Conservation (phyloP, 73 alveolate species). For the Paramecium bursaria region DNA sequence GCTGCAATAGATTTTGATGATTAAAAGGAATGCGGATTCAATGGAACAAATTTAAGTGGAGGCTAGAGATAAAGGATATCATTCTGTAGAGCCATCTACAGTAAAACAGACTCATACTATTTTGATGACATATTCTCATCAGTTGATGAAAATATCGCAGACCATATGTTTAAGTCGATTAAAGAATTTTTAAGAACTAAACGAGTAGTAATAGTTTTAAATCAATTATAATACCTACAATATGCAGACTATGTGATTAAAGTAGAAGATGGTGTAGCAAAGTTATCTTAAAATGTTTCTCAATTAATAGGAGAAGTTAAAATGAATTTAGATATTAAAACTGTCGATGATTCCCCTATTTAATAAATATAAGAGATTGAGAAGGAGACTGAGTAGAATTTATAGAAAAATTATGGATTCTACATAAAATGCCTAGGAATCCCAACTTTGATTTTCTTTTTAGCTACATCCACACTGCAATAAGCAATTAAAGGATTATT, state of each 20-base stretch:
- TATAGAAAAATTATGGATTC: constrained; percentile 55
- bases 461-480: constrained; percentile 35
- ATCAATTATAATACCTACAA: constrained; percentile 48
- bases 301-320: constrained; percentile 29
- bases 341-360: constrained; percentile 29
- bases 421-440: constrained; percentile 61
- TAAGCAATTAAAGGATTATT: constrained; percentile 56
- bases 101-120: constrained; percentile 42
- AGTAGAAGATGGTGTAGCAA: constrained; percentile 22
- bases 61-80: constrained; percentile 58
- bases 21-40: constrained; percentile 65
- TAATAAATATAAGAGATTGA: constrained; percentile 52
- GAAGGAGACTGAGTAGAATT: constrained; percentile 58
- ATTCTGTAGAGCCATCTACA: constrained; percentile 65
- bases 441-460: constrained; percentile 7
- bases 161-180: constrained; percentile 64
- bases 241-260: constrained; percentile 61
- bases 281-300: neutral
- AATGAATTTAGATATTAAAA: neutral
- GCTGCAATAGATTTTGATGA: constrained; percentile 62
- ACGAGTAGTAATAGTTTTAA: constrained; percentile 49
- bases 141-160: constrained; percentile 68
- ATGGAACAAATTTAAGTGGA: constrained; percentile 74
- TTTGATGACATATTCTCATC: constrained; percentile 70
- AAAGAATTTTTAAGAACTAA: constrained; percentile 51